Evolutionary conservation across 2,329 filamentous ascomycete genomes (phyloP), one percentile per base, ranked within the genome.

Genomic region (Purpureocillium takamizusanense): DNA sequence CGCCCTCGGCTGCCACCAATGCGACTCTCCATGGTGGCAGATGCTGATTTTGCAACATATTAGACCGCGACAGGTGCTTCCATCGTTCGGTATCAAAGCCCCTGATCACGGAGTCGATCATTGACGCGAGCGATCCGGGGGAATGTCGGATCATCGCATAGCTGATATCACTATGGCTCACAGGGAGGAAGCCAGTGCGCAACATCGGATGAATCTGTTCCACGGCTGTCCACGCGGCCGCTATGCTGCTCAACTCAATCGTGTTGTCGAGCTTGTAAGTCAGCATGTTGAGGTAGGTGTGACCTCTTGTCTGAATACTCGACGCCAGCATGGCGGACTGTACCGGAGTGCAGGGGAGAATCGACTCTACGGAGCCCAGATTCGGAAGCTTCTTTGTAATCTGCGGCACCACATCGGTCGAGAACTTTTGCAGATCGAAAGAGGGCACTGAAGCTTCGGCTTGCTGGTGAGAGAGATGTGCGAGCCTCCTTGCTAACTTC

Each of bases 291-390:
- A 94, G 74, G 53, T 95, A 95, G 28, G 83, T 63, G 3, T 60
- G 53, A 0, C 85, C 85, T 1, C 72, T 57, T 0, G 82, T 86
- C 38, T 78, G 72, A 14, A 83, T 53, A 45, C 83, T 94, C 14
- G 86, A 78, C 0, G 79, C 79, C 36, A 95, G 55, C 74, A 95
- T 88, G 1, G 85, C 86, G 35, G 76, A 73, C 50, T 95, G 89
- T 1, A 88, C 66, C 1, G 82, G 70, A 0, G 88, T 94, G 54
- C 86, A 94, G 0, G 89, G 89, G 1, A 83, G 67, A 4, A 92
- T 53, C 1, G 69, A 62, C 45, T 83, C 71, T 1, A 86, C 46
- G 0, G 60, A 11, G 16, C 40, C 35, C 54, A 33, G 15, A n/a
- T 36, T 16, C 4, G 47, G 41, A 4, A 52, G 17, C 12, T n/a